Evolutionary conservation across 306 rosid species (phyloP).

Genomic region (Geum urbanum): DNA sequence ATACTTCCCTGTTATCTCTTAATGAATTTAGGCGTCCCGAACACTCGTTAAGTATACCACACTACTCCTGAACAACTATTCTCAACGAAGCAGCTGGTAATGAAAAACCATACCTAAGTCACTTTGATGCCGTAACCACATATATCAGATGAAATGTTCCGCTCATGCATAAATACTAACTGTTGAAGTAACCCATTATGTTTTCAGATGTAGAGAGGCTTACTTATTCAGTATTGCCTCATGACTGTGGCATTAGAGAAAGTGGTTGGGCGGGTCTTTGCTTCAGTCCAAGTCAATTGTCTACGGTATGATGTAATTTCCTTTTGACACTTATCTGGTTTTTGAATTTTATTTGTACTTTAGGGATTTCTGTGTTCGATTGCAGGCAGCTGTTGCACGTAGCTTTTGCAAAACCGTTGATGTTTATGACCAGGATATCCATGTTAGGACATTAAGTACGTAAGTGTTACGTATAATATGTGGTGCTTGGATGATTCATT

Average conservation of each 20-base stretch:
- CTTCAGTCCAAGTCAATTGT: constrained; percentile 75
- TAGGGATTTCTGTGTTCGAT: constrained; percentile 15
- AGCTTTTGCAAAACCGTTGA: constrained; percentile 71
- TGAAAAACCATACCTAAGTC: background rate
- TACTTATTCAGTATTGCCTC: constrained; percentile 72
- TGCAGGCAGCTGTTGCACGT: constrained; percentile 80
- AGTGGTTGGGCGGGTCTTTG: constrained; percentile 90
- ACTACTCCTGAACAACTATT: background rate
- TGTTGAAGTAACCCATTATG: constrained; percentile 22
- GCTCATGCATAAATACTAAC: background rate
- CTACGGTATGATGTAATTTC: constrained; percentile 40
- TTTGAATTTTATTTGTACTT: background rate
- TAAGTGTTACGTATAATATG: constrained; percentile 35
- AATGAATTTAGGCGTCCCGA: background rate
- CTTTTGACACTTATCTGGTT: background rate
- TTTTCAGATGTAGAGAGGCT: constrained; percentile 65
- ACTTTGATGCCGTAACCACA: background rate
- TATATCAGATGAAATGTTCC: background rate
- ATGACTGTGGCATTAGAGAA: constrained; percentile 70
- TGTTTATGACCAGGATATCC: constrained; percentile 87
- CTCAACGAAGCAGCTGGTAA: background rate
- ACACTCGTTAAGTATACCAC: background rate
- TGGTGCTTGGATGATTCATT: constrained; percentile 1
- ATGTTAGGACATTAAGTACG: constrained; percentile 65
- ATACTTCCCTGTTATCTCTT: background rate